Base-by-base conservation (phyloP, 176 grass and related monocot genomes). In the Alopecurus myosuroides region DNA sequence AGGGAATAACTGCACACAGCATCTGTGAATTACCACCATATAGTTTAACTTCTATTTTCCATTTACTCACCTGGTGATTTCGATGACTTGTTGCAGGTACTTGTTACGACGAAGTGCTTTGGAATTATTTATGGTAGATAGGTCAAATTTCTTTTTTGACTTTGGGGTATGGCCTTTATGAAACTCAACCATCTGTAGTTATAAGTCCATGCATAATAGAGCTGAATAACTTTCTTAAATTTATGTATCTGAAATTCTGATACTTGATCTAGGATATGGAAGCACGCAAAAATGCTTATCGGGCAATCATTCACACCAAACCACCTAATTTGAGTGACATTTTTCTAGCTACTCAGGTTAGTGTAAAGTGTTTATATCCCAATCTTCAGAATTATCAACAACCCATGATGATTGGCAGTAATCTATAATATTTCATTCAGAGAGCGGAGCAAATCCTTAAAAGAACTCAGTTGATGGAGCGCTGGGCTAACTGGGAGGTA, bases 401-500 rank as follows among this genome's bases (percentile, higher is more conserved):
- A 83, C 74, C 22, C 64, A 57, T 13, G 18, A 39, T 7, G 44
- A 22, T 25, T 46, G 3, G 9, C 46, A 78, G 26, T 87, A 82
- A 79, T 51, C 9, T 91, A 23, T 77, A 61, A 80, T 64, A 73
- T 77, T 82, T 87, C 78, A 57, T 86, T 86, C 72, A 98, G 97
- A 95, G 93, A 91, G 93, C 97, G 20, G 97, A 96, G 77, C 97
- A 98, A 90, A 98, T 98, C 81, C 86, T 98, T 87, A 96, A 92
- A 92, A 94, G 97, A 90, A 98, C 93, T 89, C 93, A 98, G 64
- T 87, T 98, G 63, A 98, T 89, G 89, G 93, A 98, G 64, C 91
- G 97, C 44, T 98, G 93, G 97, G 89, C 93, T 63, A 91, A 89
- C 74, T 98, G 97, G 97, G 97, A 98, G 97, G 97, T 98, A 95